Evolutionary conservation across 2,329 filamentous ascomycete genomes (phyloP), one percentile per base, ranked within the genome.

Genomic region (Colletotrichum spinosum): DNA sequence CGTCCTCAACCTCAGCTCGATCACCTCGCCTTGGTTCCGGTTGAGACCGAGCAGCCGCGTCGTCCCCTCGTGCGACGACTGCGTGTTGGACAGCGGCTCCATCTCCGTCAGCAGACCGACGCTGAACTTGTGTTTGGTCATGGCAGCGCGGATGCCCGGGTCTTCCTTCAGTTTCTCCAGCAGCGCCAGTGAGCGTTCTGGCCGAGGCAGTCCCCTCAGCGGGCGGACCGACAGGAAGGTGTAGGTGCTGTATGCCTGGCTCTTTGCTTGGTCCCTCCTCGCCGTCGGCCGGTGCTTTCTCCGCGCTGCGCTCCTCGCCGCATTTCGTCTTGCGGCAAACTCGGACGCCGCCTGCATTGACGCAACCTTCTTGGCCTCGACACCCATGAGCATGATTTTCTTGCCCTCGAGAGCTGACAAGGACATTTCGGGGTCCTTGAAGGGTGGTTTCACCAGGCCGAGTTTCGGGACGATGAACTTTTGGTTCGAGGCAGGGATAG

Each of bases 81-180:
- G 76, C 0, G 94, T 97, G 77, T 97, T 89, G 70, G 90, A 86
- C 0, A 90, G 84, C 0, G 96, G 96, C 72, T 99, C 92, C 95
- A 99, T 98, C 79, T 99, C 96, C 0, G 94, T 97, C 34, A 99
- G 83, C 3, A 98, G 78, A 0, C 90, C 90, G 1, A 99, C 96
- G 17, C 86, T 87, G 81, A 97, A 97, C 69, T 89, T 87, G 80
- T 97, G 94, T 71, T 89, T 90, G 13, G 86, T 83, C 96, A 99
- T 99, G 1, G 89, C 86, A 1, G 90, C 83, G 68, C 90, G 90
- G 78, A 99, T 95, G 8, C 96, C 96, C 0, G 92, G 90, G 76
- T 99, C 96, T 67, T 90, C 86, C 69, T 89, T 89, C 4, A 99
- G 84, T 1, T 92, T 87, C 74, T 91, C 83, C 2, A 99, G 86